Base-by-base conservation (phyloP, 331 rosid species). In the Rhamnella rubrinervis region DNA sequence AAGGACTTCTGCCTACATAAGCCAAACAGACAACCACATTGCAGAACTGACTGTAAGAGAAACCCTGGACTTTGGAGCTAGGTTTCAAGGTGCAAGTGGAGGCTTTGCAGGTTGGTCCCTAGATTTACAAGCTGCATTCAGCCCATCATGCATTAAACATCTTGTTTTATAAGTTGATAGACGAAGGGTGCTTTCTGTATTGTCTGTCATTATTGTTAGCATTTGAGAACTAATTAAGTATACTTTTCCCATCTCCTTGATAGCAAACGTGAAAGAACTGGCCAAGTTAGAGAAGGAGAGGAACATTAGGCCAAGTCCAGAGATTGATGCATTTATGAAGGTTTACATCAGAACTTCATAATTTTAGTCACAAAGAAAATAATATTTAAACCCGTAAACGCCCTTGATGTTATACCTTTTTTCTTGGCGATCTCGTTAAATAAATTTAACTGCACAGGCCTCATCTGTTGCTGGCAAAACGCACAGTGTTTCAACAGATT, bases 321-420 rank as follows among this genome's bases (percentile, higher is more conserved):
- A 84, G 68, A 83, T 92, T 60, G 96, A 92, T 61, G 89, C 96
- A 49, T 92, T 80, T 80, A 92, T 92, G 98, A 92, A 92, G 96
- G 97, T 91, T 68, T 16, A 55, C 35, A 44, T 63, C 23, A 55
- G 63, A 41, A 51, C 17, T 28, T 31, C 18, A 26, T 26, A 28
- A 66, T 31, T 23, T 49, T 16, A 13, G 19, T 62, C 25, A 58
- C 15, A 8, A 7, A 8, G 39, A 55, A 4, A 50, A 63, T 7
- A 56, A 3, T 16, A 56, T n/a, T 44, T 28, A 37, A 19, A 15
- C 44, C 16, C 55, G 57, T 23, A 40, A 55, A 3, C 37, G 47
- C 57, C 20, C 21, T 52, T 7, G 16, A 37, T 25, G 6, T 31
- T 11, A 4, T 20, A 13, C 3, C 38, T 46, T 8, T n/a, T 66